Base-by-base conservation (phyloP, 495 filamentous ascomycete genomes). In the Annulohypoxylon bovei region DNA sequence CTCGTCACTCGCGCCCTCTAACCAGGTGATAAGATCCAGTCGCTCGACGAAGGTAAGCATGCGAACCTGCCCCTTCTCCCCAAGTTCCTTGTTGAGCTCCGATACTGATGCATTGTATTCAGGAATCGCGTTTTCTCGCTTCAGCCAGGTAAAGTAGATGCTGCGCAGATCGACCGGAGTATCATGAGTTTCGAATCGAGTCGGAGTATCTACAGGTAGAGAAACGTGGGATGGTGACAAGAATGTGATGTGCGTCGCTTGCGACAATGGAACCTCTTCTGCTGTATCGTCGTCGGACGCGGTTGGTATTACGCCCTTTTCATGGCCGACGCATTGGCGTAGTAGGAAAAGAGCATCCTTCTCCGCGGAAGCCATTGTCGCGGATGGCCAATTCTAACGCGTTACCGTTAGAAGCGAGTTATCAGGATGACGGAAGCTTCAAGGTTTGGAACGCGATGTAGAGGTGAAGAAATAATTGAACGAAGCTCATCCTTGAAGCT, bases 71-170 rank as follows among this genome's bases (percentile, higher is more conserved):
- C 83, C 85, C 55, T 85, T 84, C 58, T 83, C 81, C 28, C 85
- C 84, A 30, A 98, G 85, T 69, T 93, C 89, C 39, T 93, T 91
- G 67, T 95, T 97, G 35, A 98, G 84, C 65, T 88, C 83, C 75
- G 92, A 88, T 20, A 92, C 92, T 6, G 90, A 89, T 47, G 90
- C 87, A 78, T 98, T 94, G 84, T 98, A 98, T 63, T 94, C 93
- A 7, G 90, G 89, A 75, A 97, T 93, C 37, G 90, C 86, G 63
- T 88, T 87, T 82, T 98, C 94, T 77, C 92, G 92, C 77, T 97
- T 95, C 76, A 91, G 85, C 91, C 92, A 99, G 55, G 93, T 92
- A 67, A 98, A 96, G 81, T 93, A 97, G 81, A 98, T 93, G 79
- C 90, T 92, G 78, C 95, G 93, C 39, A 99, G 86, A 77, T 97